Base-by-base conservation (phyloP, 164 flowering plant genomes). In the Houttuynia cordata region DNA sequence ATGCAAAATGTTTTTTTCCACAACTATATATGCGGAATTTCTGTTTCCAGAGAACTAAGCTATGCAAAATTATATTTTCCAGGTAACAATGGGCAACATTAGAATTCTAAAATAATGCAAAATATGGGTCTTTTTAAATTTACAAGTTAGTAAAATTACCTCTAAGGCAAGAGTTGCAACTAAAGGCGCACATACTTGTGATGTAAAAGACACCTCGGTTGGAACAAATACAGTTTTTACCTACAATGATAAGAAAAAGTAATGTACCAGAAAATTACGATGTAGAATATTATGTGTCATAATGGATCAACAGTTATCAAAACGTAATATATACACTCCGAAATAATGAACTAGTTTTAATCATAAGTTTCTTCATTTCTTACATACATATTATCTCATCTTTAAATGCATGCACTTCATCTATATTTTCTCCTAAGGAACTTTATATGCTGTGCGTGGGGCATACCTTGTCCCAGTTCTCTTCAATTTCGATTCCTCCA, bases 401-500 rank as follows among this genome's bases (percentile, higher is more conserved):
- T 30, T 30, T 6, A 30, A 30, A 30, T 2, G 37, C 37, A 30
- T 30, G 37, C 37, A 30, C 6, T 30, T 30, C 37, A 30, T 2
- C 37, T 30, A 30, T 30, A 30, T 30, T 30, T 6, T 30, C 37
- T 30, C 37, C 2, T 30, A 50, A 57, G 30, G 34, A 17, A 18
- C 23, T 18, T 41, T n/a, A 21, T 3, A 30, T 40, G 39, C 24
- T 18, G 9, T 21, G 59, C 56, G 49, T 50, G 10, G 20, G 15
- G 25, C 47, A 47, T 73, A 88, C 98, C 87, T 91, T 91, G 73
- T 91, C 98, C 98, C 98, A 91, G 65, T 91, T 91, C 73, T 88
- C 96, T 77, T 91, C 98, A 45, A 91, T 91, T 62, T 91, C 98
- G 73, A 91, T 85, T 14, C 98, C 98, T 1, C 96, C 98, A 72